Base-by-base conservation (phyloP, 108 stramenopile genomes). In the Seminavis robusta region DNA sequence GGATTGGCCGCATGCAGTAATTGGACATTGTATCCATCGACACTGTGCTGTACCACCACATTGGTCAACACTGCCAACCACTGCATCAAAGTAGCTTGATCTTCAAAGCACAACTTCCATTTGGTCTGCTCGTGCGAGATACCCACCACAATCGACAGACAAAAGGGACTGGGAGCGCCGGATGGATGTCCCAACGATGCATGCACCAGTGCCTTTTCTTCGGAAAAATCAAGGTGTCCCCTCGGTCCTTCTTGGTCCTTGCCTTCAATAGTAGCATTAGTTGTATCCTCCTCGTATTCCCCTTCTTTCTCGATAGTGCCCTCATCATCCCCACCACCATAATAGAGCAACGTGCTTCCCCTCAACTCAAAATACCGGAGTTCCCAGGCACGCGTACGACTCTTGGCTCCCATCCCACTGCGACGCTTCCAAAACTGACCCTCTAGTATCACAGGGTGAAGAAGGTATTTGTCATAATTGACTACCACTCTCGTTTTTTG, bases 381-480 rank as follows among this genome's bases (percentile, higher is more conserved):
- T 67, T 91, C 86, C 90, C 90, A 91, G 0, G 73, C 62, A 28
- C 61, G 54, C 6, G 68, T 68, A 16, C 67, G 52, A 33, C 81
- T 78, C 45, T 69, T 81, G 50, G 82, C 81, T 9, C 83, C 86
- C 34, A 87, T 59, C 15, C 90, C 90, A 39, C 73, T 71, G 3
- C 90, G 79, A 17, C 83, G 75, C 59, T 91, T 91, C 85, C 85
- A 91, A n/a, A n/a, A n/a, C n/a, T n/a, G n/a, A n/a, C n/a, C n/a
- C n/a, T n/a, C n/a, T n/a, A n/a, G n/a, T n/a, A n/a, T n/a, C n/a
- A n/a, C n/a, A n/a, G n/a, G n/a, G n/a, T n/a, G n/a, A n/a, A n/a
- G n/a, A n/a, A n/a, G n/a, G n/a, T n/a, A n/a, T n/a, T n/a, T n/a
- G n/a, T n/a, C n/a, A n/a, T n/a, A n/a, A n/a, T n/a, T n/a, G n/a